Percentiles rank a stretch among this genome's conserved stretches.
Evolutionary conservation across 2,329 filamentous ascomycete genomes (phyloP).

Genomic region (Dichotomopilus funicola): DNA sequence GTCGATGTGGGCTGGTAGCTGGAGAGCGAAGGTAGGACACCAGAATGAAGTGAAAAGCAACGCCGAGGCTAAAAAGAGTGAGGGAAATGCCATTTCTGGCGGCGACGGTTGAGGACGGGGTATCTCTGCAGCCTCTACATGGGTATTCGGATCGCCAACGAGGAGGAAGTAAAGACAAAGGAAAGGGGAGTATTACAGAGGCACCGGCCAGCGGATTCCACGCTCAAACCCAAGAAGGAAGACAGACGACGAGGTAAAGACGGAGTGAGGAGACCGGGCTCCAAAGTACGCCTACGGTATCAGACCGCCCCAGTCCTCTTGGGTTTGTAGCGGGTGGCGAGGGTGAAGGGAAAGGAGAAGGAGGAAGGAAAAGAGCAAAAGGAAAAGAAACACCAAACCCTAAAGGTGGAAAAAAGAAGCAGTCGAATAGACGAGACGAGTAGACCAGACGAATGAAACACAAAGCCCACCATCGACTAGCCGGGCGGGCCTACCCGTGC

Average conservation of each 20-base stretch:
- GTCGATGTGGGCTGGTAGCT: slow-evolving; percentile 16
- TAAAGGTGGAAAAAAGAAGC: not conserved
- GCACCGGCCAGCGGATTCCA: slow-evolving; percentile 10
- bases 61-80: slow-evolving; percentile 17
- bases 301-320: slow-evolving; percentile 1
- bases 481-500: not conserved
- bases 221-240: not conserved
- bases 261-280: slow-evolving; percentile 8
- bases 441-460: not conserved
- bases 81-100: slow-evolving; percentile 27
- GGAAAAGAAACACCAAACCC: slow-evolving; percentile 1
- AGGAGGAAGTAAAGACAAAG: not conserved
- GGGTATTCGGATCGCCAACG: not conserved
- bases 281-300: slow-evolving; percentile 12
- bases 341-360: not conserved
- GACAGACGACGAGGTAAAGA: not conserved
- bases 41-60: slow-evolving; percentile 21
- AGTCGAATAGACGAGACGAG: not conserved
- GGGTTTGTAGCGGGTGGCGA: not conserved
- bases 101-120: slow-evolving; percentile 9
- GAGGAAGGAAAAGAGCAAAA: slow-evolving; percentile 3
- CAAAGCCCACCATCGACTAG: not conserved
- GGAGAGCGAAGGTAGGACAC: slow-evolving; percentile 13
- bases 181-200: not conserved
- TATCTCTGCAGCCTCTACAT: slow-evolving; percentile 17